A percentile compares a stretch with the other conserved stretches of the same genome.
These are phyloP conservation scores for Scedosporium minutisporum DNA, from an alignment of 2,329 filamentous ascomycete species.

Conservation along the genomic window DNA sequence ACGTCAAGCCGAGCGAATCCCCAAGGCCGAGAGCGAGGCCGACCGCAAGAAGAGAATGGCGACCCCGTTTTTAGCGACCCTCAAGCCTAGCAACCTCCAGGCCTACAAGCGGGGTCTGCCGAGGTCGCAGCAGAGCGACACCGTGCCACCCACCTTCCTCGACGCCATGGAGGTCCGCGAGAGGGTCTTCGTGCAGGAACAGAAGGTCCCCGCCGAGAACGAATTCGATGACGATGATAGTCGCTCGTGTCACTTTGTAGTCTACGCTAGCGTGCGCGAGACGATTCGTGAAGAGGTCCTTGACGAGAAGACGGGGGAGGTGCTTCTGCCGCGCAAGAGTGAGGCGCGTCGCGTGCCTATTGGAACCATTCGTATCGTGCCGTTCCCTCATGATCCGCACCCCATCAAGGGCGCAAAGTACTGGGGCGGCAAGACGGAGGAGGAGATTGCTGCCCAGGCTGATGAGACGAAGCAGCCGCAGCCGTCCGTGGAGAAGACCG, in stretches of 20 bases:
- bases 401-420: conserved; percentile 41
- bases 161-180: conserved; percentile 56
- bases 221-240: conserved; percentile 77
- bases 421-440: conserved; percentile 30
- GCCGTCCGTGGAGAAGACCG: conserved; percentile 11
- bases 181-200: conserved; percentile 51
- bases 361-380: conserved; percentile 70
- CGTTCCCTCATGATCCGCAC: conserved; percentile 65
- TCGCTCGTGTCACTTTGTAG: conserved; percentile 76
- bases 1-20: neutral
- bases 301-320: conserved; percentile 28
- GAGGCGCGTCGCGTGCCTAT: conserved; percentile 42
- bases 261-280: conserved; percentile 58
- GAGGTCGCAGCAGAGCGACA: conserved; percentile 31
- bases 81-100: conserved; percentile 39
- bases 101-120: conserved; percentile 32
- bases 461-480: conserved; percentile 13
- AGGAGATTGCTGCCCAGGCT: conserved; percentile 13
- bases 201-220: conserved; percentile 48
- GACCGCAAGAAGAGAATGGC: conserved; percentile 24
- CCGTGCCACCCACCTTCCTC: conserved; percentile 46
- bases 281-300: conserved; percentile 31
- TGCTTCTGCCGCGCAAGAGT: conserved; percentile 32
- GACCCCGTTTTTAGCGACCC: conserved; percentile 38
- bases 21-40: neutral